Evolutionary conservation across 345 rosid genomes (phyloP), one percentile per base, ranked within the genome.

Genomic region (Lepidium didymum): DNA sequence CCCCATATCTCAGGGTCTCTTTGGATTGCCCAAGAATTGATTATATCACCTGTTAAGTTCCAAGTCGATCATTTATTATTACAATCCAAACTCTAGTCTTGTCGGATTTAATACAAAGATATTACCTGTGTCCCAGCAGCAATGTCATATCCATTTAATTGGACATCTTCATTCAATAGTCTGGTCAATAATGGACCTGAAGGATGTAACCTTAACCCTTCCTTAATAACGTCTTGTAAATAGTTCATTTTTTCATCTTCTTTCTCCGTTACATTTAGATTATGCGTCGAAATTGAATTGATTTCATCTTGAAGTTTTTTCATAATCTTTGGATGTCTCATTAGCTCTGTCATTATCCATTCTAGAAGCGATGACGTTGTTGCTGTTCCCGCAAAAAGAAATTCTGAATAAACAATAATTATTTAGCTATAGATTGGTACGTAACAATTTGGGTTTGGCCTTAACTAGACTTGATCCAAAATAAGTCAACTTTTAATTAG

Each of bases 1-100:
- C 89, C 89, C 85, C 89, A 81, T 13, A 27, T 67, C 12, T 56
- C 63, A 31, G 70, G 61, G 31, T 79, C 64, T 36, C 77, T 59
- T 11, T 52, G 75, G 18, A 76, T 58, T 0, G 67, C 67, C 73
- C 76, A 68, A 16, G 69, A 73, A 75, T 78, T 81, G 47, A 56
- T 43, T 2, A 81, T 8, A 81, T 8, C 1, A 75, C 70, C 27
- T 25, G 10, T 29, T 25, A 25, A 19, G 18, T 4, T 9, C 12
- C 58, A 47, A 14, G 47, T 14, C 19, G 6, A 43, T 4, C 14
- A 38, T 38, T 35, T 8, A 43, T 7, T 15, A 2, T 16, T 14
- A 43, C 47, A 25, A 25, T 25, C 27, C 27, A 25, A 44, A 44
- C 1, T 14, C 8, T 44, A 15, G 16, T 15, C 8, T 14, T 16